Conservation (phyloP, 768 basidiomycete species). For the Mrakia frigida region DNA sequence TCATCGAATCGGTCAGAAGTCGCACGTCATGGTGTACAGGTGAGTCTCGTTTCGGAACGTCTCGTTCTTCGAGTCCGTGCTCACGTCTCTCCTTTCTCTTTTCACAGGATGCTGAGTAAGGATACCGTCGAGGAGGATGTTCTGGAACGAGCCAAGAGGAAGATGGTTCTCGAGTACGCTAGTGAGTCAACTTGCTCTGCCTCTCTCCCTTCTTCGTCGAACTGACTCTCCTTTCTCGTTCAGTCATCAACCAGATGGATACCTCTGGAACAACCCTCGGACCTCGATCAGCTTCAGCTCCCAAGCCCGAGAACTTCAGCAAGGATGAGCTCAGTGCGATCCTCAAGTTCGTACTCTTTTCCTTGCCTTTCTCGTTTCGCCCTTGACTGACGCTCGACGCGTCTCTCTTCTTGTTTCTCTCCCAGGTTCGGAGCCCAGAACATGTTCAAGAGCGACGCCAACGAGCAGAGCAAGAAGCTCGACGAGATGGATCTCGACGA, state of each 20-base stretch:
- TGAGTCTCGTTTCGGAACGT: too few relatives aligned
- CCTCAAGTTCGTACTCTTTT: slow-evolving; percentile 54
- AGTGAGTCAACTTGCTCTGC: slow-evolving; percentile 58
- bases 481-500: slow-evolving; percentile 99
- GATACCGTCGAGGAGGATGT: slow-evolving; percentile 99
- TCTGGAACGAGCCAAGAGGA: slow-evolving; percentile 94
- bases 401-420: not conserved
- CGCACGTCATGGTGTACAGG: slow-evolving; percentile 88
- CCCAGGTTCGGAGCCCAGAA: slow-evolving; percentile 82
- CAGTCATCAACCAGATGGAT: slow-evolving; percentile 99
- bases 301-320: slow-evolving; percentile 75
- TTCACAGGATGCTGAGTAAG: slow-evolving; percentile 68
- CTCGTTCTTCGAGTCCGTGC: too few relatives aligned
- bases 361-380: not conserved
- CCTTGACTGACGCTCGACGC: not conserved
- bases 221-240: not conserved
- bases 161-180: slow-evolving; percentile 99
- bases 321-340: slow-evolving; percentile 97
- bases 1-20: slow-evolving; percentile 97
- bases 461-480: slow-evolving; percentile 84
- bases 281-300: slow-evolving; percentile 15
- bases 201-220: not conserved
- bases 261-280: slow-evolving; percentile 94
- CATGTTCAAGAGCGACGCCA: slow-evolving; percentile 98
- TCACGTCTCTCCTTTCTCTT: too few relatives aligned